Base-by-base conservation (phyloP, 148 eudicot species). In the Rhododendron kiyosumense region DNA sequence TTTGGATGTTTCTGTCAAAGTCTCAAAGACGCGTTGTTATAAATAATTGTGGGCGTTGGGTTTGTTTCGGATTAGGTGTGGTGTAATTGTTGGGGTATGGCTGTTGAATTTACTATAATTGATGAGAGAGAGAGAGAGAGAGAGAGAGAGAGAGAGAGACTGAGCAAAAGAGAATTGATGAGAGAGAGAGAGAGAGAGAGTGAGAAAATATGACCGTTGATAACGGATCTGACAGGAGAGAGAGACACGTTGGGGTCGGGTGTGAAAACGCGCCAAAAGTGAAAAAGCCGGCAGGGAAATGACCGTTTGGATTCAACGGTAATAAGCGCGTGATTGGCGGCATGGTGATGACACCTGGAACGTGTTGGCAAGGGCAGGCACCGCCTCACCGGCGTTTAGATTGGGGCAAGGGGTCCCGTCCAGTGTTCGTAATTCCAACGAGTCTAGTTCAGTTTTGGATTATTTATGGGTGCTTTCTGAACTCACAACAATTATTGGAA, bases 201-300 rank as follows among this genome's bases (percentile, higher is more conserved):
- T 22, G 67, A n/a, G 69, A 7, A 20, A 75, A 84, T 30, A 6
- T 38, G 73, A 76, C 81, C 86, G 86, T 84, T 84, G 51, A 57
- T 18, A 76, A 83, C 78, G 78, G 85, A 83, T 83, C 85, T 83
- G 59, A 83, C 13, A 18, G 10, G 59, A 54, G 5, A 54, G 59
- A 54, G 59, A 84, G 81, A 75, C 51, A 75, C 51, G 81, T 52
- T 54, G 52, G 52, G 86, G 71, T 57, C 0, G 3, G 11, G 26
- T 36, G 7, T 0, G 9, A 71, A 5, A 83, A 83, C 46, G 80
- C 80, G 85, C 30, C 28, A 34, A 49, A 49, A 54, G 38, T 3
- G 28, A 43, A 26, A 65, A 41, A 24, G 81, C 81, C 52, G 86
- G 81, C 38, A 3, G 15, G 3, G 69, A 32, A 65, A 28, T 9